Evolutionary conservation across 768 basidiomycete genomes (phyloP).

Genomic region (Suillus luteus): DNA sequence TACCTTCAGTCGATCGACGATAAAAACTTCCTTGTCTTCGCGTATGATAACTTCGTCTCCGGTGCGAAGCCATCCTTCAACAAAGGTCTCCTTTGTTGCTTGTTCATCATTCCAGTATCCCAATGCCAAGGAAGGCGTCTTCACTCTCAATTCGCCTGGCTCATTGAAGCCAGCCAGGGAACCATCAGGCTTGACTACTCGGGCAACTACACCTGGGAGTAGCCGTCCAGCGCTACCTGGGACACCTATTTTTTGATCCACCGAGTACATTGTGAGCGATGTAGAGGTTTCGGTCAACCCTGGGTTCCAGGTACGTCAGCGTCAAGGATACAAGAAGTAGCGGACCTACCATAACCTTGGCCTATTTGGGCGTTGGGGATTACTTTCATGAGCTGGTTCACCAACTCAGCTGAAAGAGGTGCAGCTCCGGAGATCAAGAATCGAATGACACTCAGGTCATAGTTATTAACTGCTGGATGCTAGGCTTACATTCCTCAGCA

Average conservation of each 20-base stretch:
- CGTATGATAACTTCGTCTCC: conserved; percentile 65
- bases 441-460: conserved; percentile 54
- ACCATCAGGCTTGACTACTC: conserved; percentile 61
- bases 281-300: conserved; percentile 72
- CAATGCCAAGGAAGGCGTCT: conserved; percentile 40
- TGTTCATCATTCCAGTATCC: conserved; percentile 55
- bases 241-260: conserved; percentile 48
- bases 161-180: conserved; percentile 55
- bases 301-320: conserved; percentile 22
- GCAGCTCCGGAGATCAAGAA: conserved; percentile 63
- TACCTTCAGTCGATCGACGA: conserved; percentile 67
- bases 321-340: neutral
- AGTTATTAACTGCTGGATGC: conserved; percentile 52
- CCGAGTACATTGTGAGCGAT: conserved; percentile 49
- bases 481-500: conserved; percentile 22
- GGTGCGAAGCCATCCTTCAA: conserved; percentile 73
- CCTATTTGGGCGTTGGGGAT: conserved; percentile 62
- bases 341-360: conserved; percentile 57
- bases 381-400: conserved; percentile 43
- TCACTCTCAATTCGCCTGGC: conserved; percentile 59
- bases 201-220: conserved; percentile 56
- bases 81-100: conserved; percentile 69
- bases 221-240: conserved; percentile 52
- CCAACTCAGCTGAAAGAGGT: conserved; percentile 60
- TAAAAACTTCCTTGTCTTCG: conserved; percentile 55